phyloP scores from a whole-genome alignment of 2,329 filamentous ascomycete species.

The Tolypocladium album region DNA sequence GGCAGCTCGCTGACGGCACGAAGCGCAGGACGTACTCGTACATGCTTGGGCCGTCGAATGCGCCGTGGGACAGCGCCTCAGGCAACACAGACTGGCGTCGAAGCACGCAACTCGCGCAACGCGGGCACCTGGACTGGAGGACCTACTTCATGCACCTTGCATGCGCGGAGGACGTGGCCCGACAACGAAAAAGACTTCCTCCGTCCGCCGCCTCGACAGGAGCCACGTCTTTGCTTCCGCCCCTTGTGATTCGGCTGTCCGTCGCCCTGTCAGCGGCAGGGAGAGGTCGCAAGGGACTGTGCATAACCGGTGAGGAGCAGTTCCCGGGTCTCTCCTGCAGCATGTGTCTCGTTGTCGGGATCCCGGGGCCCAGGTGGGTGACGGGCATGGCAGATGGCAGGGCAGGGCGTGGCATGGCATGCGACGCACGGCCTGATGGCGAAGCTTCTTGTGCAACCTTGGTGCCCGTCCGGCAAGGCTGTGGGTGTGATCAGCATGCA shows the following conservation, averaged over 20 bases:
- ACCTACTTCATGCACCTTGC: background rate
- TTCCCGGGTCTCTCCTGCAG: background rate
- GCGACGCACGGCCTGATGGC: background rate
- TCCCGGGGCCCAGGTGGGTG: background rate
- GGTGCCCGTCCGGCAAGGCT: background rate
- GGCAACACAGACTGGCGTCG: background rate
- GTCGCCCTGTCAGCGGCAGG: background rate
- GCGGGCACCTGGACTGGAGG: background rate
- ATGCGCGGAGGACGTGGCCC: background rate
- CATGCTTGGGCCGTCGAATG: background rate
- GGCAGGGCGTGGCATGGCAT: background rate
- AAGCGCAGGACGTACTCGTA: no score
- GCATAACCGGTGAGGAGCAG: background rate
- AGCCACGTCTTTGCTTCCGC: background rate
- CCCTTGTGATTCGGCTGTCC: background rate
- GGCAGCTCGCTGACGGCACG: background rate
- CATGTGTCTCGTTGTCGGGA: background rate
- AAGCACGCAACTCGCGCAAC: background rate
- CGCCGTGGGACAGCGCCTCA: background rate
- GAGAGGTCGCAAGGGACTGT: background rate
- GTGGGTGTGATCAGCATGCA: background rate
- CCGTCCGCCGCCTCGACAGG: background rate
- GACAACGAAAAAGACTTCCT: background rate
- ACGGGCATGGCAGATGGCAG: background rate
- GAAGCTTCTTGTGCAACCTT: background rate